Percentiles rank a stretch among this genome's conserved stretches.
Evolutionary conservation across 257 asterid species (phyloP).

Genomic region (Fraxinus cuspidata): DNA sequence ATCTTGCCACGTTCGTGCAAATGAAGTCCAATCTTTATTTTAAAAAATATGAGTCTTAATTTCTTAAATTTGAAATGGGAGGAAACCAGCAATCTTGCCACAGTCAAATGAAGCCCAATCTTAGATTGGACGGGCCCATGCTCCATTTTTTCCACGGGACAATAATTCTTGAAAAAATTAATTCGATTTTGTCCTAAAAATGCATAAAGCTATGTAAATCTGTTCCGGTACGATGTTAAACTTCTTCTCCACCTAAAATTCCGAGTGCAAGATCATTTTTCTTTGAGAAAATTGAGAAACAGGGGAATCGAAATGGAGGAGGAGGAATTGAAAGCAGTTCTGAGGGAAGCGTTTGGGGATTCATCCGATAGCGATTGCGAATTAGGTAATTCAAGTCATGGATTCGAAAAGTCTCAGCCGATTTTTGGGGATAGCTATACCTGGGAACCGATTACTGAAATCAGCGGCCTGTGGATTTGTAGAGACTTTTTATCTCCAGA

Average conservation of each 20-base stretch:
- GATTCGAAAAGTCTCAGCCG: conserved; percentile 23
- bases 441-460: conserved; percentile 68
- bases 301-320: conserved; percentile 31
- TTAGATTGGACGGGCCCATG: too few relatives aligned
- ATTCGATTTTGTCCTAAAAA: too few relatives aligned
- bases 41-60: too few relatives aligned
- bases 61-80: too few relatives aligned
- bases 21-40: too few relatives aligned
- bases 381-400: conserved; percentile 27
- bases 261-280: not conserved
- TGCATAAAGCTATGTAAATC: too few relatives aligned
- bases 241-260: not conserved
- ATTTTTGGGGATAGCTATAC: conserved; percentile 41
- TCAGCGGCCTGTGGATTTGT: conserved; percentile 81
- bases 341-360: conserved; percentile 74
- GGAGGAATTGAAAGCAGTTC: conserved; percentile 46
- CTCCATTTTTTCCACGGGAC: too few relatives aligned
- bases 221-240: not conserved
- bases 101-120: too few relatives aligned
- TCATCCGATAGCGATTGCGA: conserved; percentile 55
- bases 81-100: too few relatives aligned
- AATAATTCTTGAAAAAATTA: too few relatives aligned
- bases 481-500: conserved; percentile 58
- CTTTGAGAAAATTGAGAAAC: not conserved
- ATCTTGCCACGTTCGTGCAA: too few relatives aligned